phyloP scores from a whole-genome alignment of 441 rosid species.

The Populus hybrid region DNA sequence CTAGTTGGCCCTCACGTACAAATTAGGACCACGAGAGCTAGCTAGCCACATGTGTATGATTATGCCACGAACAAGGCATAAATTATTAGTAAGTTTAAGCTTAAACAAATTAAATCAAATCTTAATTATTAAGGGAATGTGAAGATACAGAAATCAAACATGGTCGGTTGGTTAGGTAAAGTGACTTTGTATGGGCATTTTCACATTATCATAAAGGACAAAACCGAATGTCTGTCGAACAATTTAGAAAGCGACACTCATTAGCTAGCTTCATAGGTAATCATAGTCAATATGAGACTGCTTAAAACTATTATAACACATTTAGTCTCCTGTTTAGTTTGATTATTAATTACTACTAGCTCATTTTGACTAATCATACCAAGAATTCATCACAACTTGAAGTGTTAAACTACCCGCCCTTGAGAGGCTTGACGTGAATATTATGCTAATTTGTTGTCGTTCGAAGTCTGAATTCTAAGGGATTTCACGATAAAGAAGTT shows the following conservation, averaged over 20 bases:
- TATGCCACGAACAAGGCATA: slow-evolving; percentile 11
- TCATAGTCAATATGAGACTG: background rate
- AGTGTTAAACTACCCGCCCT: background rate
- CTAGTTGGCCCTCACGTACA: background rate
- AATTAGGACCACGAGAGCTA: slow-evolving; percentile 24
- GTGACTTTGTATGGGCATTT: slow-evolving; percentile 11
- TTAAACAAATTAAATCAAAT: background rate
- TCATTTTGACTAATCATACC: background rate
- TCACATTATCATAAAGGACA: slow-evolving; percentile 19
- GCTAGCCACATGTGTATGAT: slow-evolving; percentile 26
- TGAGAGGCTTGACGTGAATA: background rate
- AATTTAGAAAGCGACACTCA: slow-evolving; percentile 12
- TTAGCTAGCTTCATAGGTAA: slow-evolving; percentile 2
- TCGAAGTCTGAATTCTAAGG: background rate
- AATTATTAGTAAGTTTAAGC: background rate
- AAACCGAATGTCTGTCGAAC: slow-evolving; percentile 20
- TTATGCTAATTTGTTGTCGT: background rate
- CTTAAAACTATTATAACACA: background rate
- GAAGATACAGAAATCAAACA: slow-evolving; percentile 7
- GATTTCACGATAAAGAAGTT: background rate
- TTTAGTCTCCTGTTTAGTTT: background rate
- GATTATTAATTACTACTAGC: background rate
- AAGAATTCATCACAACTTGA: background rate
- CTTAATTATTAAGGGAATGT: slow-evolving; percentile 5
- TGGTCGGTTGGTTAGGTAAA: slow-evolving; percentile 40